phyloP scores from a whole-genome alignment of 306 rosid species.

The Sicyos edulis region DNA sequence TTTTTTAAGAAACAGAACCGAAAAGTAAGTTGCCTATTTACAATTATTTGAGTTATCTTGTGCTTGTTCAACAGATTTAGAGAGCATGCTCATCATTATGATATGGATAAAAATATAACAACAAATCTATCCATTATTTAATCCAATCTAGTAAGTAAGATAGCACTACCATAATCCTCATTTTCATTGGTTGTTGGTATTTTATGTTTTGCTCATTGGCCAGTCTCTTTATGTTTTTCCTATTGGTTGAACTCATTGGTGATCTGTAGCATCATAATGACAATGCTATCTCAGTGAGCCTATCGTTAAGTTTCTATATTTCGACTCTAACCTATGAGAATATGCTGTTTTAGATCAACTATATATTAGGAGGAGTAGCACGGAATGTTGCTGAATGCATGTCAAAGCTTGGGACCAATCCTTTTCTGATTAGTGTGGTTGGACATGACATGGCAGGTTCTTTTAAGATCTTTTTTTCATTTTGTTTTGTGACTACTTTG shows the following conservation, averaged over 20 bases:
- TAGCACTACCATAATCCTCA: not conserved
- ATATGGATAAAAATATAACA: not conserved
- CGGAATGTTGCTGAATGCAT: slow-evolving; percentile 92
- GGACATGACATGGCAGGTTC: slow-evolving; percentile 84
- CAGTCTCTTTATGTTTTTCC: not conserved
- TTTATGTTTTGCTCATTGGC: not conserved
- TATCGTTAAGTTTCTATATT: not conserved
- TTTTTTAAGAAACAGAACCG: not conserved
- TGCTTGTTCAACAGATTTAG: not conserved
- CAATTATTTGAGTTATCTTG: not conserved
- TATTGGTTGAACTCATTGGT: not conserved
- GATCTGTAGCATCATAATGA: not conserved
- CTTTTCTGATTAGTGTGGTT: slow-evolving; percentile 73
- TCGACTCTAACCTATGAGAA: slow-evolving; percentile 16
- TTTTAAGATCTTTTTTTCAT: slow-evolving; percentile 20
- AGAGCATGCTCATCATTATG: not conserved
- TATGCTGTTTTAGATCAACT: slow-evolving; percentile 45
- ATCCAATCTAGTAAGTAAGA: not conserved
- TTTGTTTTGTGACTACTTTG: not conserved
- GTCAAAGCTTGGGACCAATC: slow-evolving; percentile 75
- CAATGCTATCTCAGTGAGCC: not conserved
- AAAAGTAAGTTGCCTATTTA: not conserved
- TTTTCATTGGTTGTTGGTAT: not conserved
- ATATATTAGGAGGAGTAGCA: slow-evolving; percentile 79
- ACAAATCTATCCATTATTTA: not conserved